Percentiles rank a stretch among this genome's conserved stretches.
phyloP scores from a whole-genome alignment of 1,284 basidiomycete genomes.

The Leccinum solheimii region DNA sequence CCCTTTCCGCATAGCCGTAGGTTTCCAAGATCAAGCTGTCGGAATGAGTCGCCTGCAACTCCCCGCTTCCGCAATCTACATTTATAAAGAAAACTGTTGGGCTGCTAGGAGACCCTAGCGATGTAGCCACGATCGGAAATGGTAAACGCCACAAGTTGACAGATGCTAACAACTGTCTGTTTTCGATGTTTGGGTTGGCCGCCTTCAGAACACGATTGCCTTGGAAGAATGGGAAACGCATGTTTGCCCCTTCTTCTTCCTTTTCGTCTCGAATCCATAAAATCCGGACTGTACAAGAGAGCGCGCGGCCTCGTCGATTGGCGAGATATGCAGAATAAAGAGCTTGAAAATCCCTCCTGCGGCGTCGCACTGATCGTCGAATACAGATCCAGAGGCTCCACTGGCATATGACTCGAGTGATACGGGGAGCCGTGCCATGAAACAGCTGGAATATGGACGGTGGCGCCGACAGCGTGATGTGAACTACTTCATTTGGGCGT shows the following conservation, averaged over 20 bases:
- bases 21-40: not conserved
- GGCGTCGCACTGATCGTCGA: constrained; percentile 15
- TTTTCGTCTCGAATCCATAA: not conserved
- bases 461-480: not conserved
- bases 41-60: not conserved
- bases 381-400: not conserved
- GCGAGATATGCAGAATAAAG: constrained; percentile 1
- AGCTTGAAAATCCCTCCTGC: constrained; percentile 1
- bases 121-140: not conserved
- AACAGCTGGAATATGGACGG: not conserved
- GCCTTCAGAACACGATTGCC: not conserved
- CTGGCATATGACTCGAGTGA: not conserved
- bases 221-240: constrained; percentile 1
- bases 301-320: constrained; percentile 1
- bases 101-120: not conserved
- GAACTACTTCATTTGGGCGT: not conserved
- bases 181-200: not conserved
- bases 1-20: not conserved
- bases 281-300: not conserved
- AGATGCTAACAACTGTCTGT: not conserved
- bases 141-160: constrained; percentile 10
- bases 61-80: not conserved
- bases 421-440: not conserved
- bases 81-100: not conserved
- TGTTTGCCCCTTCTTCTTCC: not conserved